phyloP scores from a whole-genome alignment of 2,329 filamentous ascomycete species.

The Aspergillus tubingensis region DNA sequence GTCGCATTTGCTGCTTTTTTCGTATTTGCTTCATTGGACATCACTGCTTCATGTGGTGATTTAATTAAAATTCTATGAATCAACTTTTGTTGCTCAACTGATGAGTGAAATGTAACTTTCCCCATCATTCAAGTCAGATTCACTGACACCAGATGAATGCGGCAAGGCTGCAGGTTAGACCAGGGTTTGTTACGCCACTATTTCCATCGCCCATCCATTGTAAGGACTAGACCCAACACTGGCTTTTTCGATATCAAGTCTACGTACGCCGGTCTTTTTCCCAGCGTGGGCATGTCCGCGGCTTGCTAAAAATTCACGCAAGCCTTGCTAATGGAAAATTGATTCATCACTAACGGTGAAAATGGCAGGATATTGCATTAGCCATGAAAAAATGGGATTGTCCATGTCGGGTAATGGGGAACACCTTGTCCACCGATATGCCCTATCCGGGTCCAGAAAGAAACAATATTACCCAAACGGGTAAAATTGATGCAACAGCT shows the following conservation, averaged over 20 bases:
- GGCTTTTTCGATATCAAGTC: constrained; percentile 3
- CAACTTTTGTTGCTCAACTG: not conserved
- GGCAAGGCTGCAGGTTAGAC: constrained; percentile 19
- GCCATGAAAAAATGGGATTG: not conserved
- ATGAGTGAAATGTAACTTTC: no score
- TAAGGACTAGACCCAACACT: constrained; percentile 2
- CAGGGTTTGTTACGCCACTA: constrained; percentile 18
- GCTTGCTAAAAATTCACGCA: not conserved
- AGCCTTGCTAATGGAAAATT: not conserved
- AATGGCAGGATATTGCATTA: not conserved
- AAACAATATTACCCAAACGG: constrained; percentile 2
- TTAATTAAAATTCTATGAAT: not conserved
- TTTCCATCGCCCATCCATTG: constrained; percentile 3
- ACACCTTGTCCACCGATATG: not conserved
- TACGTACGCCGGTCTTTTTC: not conserved
- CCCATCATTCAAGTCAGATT: not conserved
- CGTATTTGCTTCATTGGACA: no score
- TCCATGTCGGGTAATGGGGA: not conserved
- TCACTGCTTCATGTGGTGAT: no score
- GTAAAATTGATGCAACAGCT: constrained; percentile 1
- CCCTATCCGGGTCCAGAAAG: not conserved
- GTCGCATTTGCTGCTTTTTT: no score
- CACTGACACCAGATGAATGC: constrained; percentile 12
- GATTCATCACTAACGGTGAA: not conserved
- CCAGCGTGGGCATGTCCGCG: not conserved